Evolutionary conservation across 176 grass and related monocot genomes (phyloP), one percentile per base, ranked within the genome.

Genomic region (Raddia guianensis): DNA sequence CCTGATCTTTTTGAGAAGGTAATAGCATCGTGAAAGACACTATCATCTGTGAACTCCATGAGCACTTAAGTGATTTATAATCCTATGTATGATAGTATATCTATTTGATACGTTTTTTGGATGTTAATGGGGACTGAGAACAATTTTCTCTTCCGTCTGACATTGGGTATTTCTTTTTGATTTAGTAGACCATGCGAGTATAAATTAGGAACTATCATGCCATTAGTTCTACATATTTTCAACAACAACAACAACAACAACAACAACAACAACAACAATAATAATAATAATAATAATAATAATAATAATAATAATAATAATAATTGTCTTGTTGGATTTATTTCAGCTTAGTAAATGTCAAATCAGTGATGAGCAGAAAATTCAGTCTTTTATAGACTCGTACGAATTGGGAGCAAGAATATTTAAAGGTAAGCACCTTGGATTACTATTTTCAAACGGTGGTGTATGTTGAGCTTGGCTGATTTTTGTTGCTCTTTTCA

Each of bases 1-100:
- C 63, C 67, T 37, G 90, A 89, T 56, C 90, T 94, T 83, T 71
- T 89, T 77, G 86, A 92, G 79, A 84, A 98, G 90, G 94, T 97
- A 89, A 76, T 16, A 56, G 47, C 70, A 71, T 33, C 52, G 76
- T 68, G 77, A 57, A 37, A 63, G 34, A 49, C 60, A 66, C 49
- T 53, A 45, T 70, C 53, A 34, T 70, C 43, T n/a, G 19, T 58
- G 15, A 69, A 70, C 65, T 47, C 55, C 46, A 44, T 83, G 47
- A 66, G 15, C 59, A 51, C n/a, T 65, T 80, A 78, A 67, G 11
- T 72, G 44, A 40, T 15, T 13, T 1, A 15, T 40, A 68, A 21
- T 68, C 12, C 59, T 21, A 81, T 58, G 34, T 71, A 8, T 72
- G 54, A 59, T 53, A 57, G 11, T 67, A 5, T 75, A 18, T 21